Evolutionary conservation across 2,329 filamentous ascomycete species (phyloP), one percentile per base, ranked within the genome.

Genomic region (Colletotrichum tamarilloi): DNA sequence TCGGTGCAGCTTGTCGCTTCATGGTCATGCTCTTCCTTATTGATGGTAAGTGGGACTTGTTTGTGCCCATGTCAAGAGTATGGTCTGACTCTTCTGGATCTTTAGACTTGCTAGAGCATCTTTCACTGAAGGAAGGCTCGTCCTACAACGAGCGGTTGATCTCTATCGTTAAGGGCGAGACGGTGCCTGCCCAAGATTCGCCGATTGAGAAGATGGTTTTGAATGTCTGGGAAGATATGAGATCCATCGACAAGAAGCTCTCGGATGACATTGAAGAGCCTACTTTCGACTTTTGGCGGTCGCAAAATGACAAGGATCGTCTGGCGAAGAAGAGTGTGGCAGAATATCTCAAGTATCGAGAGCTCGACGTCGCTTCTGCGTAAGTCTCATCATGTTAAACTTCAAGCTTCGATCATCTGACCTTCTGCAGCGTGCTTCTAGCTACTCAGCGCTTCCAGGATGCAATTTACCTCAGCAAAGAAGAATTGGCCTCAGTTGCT

Each of bases 261-360:
- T 24, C 66, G 7, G 58, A 56, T 30, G 46, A 63, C 5, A 19
- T 63, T 55, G 32, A 63, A 46, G 66, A 30, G 57, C 66, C 58
- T 16, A 68, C 58, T 3, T 63, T 68, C n/a, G 22, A 26, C 1
- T 68, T 68, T 16, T 68, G 66, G 57, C 58, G 58, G 19, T 63
- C 66, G 7, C 58, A 63, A 42, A 57, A 53, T 32, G 66, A 62
- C n/a, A 62, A 63, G 22, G 24, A 24, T 32, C 66, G 66, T 12
- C 30, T 63, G 6, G 46, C 26, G 30, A 68, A 63, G 26, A 68
- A 63, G 22, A 56, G 66, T 6, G 38, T 68, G 1, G 57, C 57
- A 12, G 49, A 38, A 28, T 63, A 68, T 5, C 22, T 68, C 28
- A 28, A 63, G 32, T 56, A 68, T 12, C 42, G 66, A 32, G 66